phyloP scores from a whole-genome alignment of 164 flowering plant species.

The Brasenia schreberi region DNA sequence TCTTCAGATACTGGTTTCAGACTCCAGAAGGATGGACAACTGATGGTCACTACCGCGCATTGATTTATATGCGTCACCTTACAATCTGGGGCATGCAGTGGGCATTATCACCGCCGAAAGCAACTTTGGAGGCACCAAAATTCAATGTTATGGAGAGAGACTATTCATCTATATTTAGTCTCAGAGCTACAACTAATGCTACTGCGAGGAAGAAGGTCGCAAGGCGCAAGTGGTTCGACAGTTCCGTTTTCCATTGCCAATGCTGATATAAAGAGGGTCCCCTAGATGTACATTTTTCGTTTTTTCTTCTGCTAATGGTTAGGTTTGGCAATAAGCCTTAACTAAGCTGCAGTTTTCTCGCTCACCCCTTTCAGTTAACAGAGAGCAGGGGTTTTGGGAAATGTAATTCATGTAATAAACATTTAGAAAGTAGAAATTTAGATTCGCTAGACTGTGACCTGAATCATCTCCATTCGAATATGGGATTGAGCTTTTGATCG shows the following conservation, averaged over 20 bases:
- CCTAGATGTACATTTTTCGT: not conserved
- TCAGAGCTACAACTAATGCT: constrained; percentile 16
- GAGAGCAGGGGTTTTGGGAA: not conserved
- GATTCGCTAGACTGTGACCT: no score
- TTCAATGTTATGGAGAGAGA: constrained; percentile 67
- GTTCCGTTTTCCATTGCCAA: constrained; percentile 45
- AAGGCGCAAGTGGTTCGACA: constrained; percentile 30
- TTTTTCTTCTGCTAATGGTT: not conserved
- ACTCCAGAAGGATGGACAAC: constrained; percentile 86
- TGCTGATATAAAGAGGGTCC: constrained; percentile 21
- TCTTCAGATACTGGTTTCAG: constrained; percentile 80
- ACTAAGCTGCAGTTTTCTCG: no score
- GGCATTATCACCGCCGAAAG: constrained; percentile 61
- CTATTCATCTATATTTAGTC: constrained; percentile 15
- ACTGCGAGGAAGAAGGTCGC: constrained; percentile 30
- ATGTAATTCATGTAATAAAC: no score
- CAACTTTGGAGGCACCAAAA: constrained; percentile 58
- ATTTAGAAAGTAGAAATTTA: no score
- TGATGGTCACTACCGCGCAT: constrained; percentile 78
- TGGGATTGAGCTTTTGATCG: no score
- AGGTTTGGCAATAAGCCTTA: not conserved
- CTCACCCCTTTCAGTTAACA: not conserved
- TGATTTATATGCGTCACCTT: constrained; percentile 83
- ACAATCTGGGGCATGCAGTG: constrained; percentile 95
- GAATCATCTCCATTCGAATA: no score